A percentile compares a stretch with the other conserved stretches of the same genome.
Conservation (phyloP, 129 eudicot genomes). For the Lactuca saligna region DNA sequence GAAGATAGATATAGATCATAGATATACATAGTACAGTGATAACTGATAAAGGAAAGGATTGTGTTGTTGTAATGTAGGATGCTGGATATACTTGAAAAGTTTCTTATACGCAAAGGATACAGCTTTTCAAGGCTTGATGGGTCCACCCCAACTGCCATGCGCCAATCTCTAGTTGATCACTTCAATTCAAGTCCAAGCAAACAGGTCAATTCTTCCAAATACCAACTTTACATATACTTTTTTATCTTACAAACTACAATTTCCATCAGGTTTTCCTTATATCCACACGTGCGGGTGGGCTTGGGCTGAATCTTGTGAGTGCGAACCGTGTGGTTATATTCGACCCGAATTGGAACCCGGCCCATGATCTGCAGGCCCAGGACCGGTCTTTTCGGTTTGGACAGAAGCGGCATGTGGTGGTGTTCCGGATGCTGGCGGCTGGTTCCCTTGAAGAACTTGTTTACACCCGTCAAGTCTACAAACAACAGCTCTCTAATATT, state of each 20-base stretch:
- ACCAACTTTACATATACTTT: too few species aligned
- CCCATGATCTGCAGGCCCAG: constrained; percentile 94
- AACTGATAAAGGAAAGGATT: constrained; percentile 5
- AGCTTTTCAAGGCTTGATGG: constrained; percentile 92
- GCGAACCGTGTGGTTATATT: constrained; percentile 96
- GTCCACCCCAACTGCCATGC: constrained; percentile 77
- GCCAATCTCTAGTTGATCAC: constrained; percentile 91
- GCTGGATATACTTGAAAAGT: constrained; percentile 87
- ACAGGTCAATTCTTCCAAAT: too few species aligned
- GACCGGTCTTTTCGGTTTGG: constrained; percentile 95
- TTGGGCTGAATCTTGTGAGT: constrained; percentile 89
- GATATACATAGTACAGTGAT: not conserved
- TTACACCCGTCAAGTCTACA: constrained; percentile 80
- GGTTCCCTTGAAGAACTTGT: constrained; percentile 98
- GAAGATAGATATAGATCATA: too few species aligned
- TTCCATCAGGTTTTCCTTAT: constrained; percentile 94
- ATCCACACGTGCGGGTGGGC: constrained; percentile 97
- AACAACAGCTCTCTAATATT: constrained; percentile 89
- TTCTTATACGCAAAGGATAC: constrained; percentile 83
- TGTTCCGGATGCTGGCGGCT: constrained; percentile 90
- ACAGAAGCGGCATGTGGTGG: constrained; percentile 88
- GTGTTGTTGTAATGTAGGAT: constrained; percentile 48
- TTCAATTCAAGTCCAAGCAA: constrained; percentile 98
- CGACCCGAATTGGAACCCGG: constrained; percentile 97
- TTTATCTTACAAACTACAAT: too few species aligned